Base-by-base conservation (phyloP, 2,329 filamentous ascomycete species). In the Pseudofabraea citricarpa region DNA sequence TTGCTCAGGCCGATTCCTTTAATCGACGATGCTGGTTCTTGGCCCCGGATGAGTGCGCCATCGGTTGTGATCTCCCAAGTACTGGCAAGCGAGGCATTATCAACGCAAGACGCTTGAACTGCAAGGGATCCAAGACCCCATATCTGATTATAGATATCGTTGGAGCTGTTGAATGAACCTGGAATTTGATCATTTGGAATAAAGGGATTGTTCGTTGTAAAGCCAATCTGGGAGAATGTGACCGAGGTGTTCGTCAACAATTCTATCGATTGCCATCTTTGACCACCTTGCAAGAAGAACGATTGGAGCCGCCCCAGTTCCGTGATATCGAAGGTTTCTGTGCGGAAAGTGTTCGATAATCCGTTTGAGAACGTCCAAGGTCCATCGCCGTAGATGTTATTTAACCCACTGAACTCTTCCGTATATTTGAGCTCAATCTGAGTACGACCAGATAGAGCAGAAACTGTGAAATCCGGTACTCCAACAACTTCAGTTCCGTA, bases 211-310 rank as follows among this genome's bases (percentile, higher is more conserved):
- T 44, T 44, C 2, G 50, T 54, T 3, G 56, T 53, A 10, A 68
- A 58, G 0, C 67, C 66, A 2, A 66, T 44, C 2, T 45, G 37
- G 5, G 46, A 50, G 39, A 71, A 57, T 0, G 51, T 56, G 3
- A 70, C 45, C 2, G 54, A 55, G 1, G 52, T 56, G 18, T 64
- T 56, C 0, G 61, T 65, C 15, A 70, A 50, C 0, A 70, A 52
- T 2, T 56, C 54, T 19, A 69, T 51, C 0, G 63, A 60, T 45
- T 68, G 58, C 66, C 66, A 71, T 48, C 63, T 51, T 47, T 67
- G 64, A 0, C 64, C 65, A 4, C 66, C 68, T 49, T 70, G 67
- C 0, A 69, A 43, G 27, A 70, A 60, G 16, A 56, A 64, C 1
- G 59, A 63, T 6, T 61, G 43, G 0, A 60, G 18, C 3, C 47